A percentile compares a stretch with the other conserved stretches of the same genome.
Evolutionary conservation across 805 yeast genomes (phyloP).

Genomic region (Lachancea fermentati): DNA sequence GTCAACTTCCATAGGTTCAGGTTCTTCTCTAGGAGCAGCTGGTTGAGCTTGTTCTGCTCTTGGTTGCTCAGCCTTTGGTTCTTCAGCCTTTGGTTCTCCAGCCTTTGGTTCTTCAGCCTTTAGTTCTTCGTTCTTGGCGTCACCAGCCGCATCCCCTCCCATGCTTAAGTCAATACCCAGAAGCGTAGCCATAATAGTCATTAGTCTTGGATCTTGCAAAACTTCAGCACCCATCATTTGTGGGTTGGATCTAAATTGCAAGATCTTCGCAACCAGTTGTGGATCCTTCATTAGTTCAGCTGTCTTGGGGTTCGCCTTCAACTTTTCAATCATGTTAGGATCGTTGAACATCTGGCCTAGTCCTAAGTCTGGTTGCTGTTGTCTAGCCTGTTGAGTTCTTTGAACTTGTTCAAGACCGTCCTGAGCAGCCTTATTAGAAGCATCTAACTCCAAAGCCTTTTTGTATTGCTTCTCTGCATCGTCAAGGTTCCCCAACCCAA

Average conservation of each 20-base stretch:
- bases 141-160: slow-evolving; percentile 26
- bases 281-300: slow-evolving; percentile 86
- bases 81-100: slow-evolving; percentile 31
- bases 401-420: slow-evolving; percentile 72
- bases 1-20: slow-evolving; percentile 33
- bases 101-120: slow-evolving; percentile 29
- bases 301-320: slow-evolving; percentile 81
- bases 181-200: slow-evolving; percentile 81
- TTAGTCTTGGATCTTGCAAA: slow-evolving; percentile 75
- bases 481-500: slow-evolving; percentile 76
- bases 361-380: slow-evolving; percentile 62
- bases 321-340: slow-evolving; percentile 69
- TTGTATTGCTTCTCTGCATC: slow-evolving; percentile 67
- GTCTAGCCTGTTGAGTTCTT: slow-evolving; percentile 48
- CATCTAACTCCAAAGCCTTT: slow-evolving; percentile 76
- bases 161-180: slow-evolving; percentile 73
- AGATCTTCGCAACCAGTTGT: slow-evolving; percentile 60
- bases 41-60: slow-evolving; percentile 21
- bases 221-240: slow-evolving; percentile 63
- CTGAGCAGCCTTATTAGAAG: slow-evolving; percentile 78
- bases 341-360: slow-evolving; percentile 73
- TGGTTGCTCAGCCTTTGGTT: slow-evolving; percentile 21
- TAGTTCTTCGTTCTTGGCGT: slow-evolving; percentile 28
- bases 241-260: slow-evolving; percentile 61
- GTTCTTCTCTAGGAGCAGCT: slow-evolving; percentile 23